Base-by-base conservation (phyloP, 1,139 yeast genomes). In the Saccharomyces pastorianus region DNA sequence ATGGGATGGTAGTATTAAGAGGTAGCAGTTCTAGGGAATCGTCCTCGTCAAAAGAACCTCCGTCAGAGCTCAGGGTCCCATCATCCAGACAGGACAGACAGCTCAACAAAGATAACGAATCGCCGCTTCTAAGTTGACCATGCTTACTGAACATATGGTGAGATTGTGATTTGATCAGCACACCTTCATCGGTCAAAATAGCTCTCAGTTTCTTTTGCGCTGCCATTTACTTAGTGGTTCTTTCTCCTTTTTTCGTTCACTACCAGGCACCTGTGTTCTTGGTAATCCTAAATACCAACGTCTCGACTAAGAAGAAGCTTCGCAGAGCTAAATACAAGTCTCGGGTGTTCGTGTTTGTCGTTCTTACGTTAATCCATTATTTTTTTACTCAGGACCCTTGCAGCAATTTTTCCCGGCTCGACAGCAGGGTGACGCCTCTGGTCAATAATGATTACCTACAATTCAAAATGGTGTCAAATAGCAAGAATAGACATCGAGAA, bases 121-220 rank as follows among this genome's bases (percentile, higher is more conserved):
- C 44, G 1, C 25, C 44, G 6, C 25, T 38, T 38, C 44, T 38
- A 6, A 38, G 44, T 38, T 38, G 44, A 20, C 44, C 44, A 38
- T 38, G 44, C 44, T 38, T 38, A 38, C 4, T 38, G 26, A 38
- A 38, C 44, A 38, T 38, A 38, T 38, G 44, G 44, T 38, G 44
- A 8, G 44, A 28, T 28, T 50, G 51, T 23, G 51, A 44, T 47
- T 44, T 50, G 42, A 50, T 28, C 51, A 29, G 46, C 7, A 50
- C 46, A 42, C 51, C 51, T 23, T 26, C 47, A 26, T 41, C 51
- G 14, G 51, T 49, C 47, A 49, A 25, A 11, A 46, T 49, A 7
- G 51, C 51, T 13, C 51, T 41, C 27, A 49, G 44, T 38, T 38
- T 38, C 11, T 38, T 38, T 13, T 38, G 44, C 13, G 4, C 25